phyloP scores from a whole-genome alignment of 257 asterid genomes.

The Haberlea rhodopensis region DNA sequence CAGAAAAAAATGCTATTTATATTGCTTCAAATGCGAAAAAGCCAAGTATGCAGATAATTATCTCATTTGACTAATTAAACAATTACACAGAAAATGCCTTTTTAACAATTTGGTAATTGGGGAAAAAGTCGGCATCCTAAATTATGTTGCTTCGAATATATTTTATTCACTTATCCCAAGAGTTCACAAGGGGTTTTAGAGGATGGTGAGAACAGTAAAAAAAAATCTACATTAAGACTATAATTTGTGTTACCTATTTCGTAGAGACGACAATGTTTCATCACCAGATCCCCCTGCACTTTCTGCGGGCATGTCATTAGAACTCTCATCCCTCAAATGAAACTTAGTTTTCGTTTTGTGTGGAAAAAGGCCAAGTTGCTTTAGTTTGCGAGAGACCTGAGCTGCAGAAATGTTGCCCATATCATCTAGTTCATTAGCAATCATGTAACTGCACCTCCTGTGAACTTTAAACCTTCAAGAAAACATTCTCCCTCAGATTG shows the following conservation, averaged over 20 bases:
- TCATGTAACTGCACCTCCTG: slow-evolving; percentile 81
- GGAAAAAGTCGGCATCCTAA: not conserved
- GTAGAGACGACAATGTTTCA: slow-evolving; percentile 57
- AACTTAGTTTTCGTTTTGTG: slow-evolving; percentile 51
- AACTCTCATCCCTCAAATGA: slow-evolving; percentile 53
- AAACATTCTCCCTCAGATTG: slow-evolving; percentile 26
- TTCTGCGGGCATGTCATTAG: slow-evolving; percentile 39
- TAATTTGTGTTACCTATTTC: slow-evolving; percentile 48
- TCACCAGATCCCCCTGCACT: slow-evolving; percentile 55
- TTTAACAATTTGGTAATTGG: not conserved
- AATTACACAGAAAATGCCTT: not conserved
- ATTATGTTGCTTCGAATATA: not conserved
- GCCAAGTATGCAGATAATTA: not conserved
- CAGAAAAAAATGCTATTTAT: slow-evolving; percentile 5
- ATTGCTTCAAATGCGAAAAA: slow-evolving; percentile 6
- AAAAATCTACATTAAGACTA: slow-evolving; percentile 19
- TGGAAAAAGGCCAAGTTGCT: slow-evolving; percentile 76
- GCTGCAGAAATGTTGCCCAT: slow-evolving; percentile 62
- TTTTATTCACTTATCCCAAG: slow-evolving; percentile 14
- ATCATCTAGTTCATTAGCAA: slow-evolving; percentile 77
- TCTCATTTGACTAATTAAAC: slow-evolving; percentile 8
- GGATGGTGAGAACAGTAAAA: slow-evolving; percentile 11
- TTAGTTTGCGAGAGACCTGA: slow-evolving; percentile 76
- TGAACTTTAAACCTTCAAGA: slow-evolving; percentile 78
- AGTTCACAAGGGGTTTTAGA: slow-evolving; percentile 2